Base-by-base conservation (phyloP, 2,329 filamentous ascomycete species). In the Diaporthe ampelina region DNA sequence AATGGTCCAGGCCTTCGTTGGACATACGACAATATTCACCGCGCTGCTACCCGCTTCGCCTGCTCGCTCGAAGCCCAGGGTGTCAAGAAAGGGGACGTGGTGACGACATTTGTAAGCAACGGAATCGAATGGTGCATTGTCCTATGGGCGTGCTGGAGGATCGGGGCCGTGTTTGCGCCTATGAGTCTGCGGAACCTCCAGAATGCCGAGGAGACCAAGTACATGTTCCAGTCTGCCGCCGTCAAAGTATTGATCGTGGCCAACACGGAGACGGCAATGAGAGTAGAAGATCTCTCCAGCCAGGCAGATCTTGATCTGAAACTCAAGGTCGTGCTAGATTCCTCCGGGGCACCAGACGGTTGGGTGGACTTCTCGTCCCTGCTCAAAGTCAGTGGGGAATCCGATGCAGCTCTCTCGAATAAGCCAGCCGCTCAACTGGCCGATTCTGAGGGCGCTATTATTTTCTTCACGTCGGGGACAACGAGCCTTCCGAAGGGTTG, bases 401-500 rank as follows among this genome's bases (percentile, higher is more conserved):
- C 59, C n/a, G 59, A 50, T 4, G 59, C 35, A 35, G 26, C 43
- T 3, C 40, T 65, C 40, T 17, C 6, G 43, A 50, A 13, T 2
- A 65, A 35, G 26, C 59, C 40, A n/a, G 59, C 40, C 15, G 59
- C 59, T 9, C 10, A 65, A 5, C 17, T 65, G 24, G 43, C 5
- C 19, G 43, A 50, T 19, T 3, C 2, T 6, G 59, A 65, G 21
- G 24, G 26, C 5, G 59, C 59, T 48, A n/a, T 50, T 7, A 45
- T 65, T 9, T 65, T 48, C 7, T 65, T 65, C 43, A 65, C 59
- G 2, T 65, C 59, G 4, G 59, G 59, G 9, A 65, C 59, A 3
- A 65, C 59, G 9, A 65, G 61, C 45, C 43, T 65, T n/a, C 61
- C 61, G 6, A 50, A 65, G 26, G 61, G 61, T 10, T 65, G 61